Conservation (phyloP, 768 basidiomycete genomes). For the Termitomyces eurrhizus region DNA sequence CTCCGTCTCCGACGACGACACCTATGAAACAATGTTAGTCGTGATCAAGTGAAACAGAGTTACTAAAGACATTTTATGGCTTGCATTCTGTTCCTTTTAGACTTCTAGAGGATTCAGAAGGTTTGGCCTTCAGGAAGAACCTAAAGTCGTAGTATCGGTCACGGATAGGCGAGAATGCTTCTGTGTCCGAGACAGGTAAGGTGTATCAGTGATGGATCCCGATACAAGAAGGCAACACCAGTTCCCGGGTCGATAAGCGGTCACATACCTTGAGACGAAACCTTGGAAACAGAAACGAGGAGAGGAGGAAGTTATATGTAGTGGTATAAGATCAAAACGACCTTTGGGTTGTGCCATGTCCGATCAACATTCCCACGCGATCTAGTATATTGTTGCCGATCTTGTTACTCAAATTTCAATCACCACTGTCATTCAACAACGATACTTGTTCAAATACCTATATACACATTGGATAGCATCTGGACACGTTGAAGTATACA, state of each 20-base stretch:
- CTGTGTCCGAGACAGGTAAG: conserved; percentile 13
- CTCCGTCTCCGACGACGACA: conserved; percentile 98
- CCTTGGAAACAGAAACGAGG: conserved; percentile 14
- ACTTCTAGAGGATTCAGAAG: conserved; percentile 17
- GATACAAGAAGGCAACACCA: conserved; percentile 2
- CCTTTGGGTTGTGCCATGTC: conserved; percentile 17
- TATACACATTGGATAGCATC: neutral
- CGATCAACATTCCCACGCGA: conserved; percentile 24
- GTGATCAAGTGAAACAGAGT: conserved; percentile 12
- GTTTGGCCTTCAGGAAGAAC: conserved; percentile 14
- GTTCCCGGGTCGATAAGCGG: conserved; percentile 5
- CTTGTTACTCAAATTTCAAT: conserved; percentile 10
- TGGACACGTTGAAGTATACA: conserved; percentile 13
- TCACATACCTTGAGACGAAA: conserved; percentile 14
- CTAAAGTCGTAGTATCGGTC: conserved; percentile 20
- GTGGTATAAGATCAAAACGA: conserved; percentile 20
- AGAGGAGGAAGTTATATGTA: conserved; percentile 19
- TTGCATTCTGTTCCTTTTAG: conserved; percentile 57
- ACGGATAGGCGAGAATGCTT: conserved; percentile 12
- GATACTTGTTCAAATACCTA: neutral
- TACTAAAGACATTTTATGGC: conserved; percentile 78
- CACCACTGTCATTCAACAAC: conserved; percentile 6
- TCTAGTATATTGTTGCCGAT: conserved; percentile 12
- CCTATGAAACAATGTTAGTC: conserved; percentile 50
- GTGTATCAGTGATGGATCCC: conserved; percentile 4